Evolutionary conservation across 768 basidiomycete genomes (phyloP), one percentile per base, ranked within the genome.

Genomic region (Neoboletus subvelutipes): DNA sequence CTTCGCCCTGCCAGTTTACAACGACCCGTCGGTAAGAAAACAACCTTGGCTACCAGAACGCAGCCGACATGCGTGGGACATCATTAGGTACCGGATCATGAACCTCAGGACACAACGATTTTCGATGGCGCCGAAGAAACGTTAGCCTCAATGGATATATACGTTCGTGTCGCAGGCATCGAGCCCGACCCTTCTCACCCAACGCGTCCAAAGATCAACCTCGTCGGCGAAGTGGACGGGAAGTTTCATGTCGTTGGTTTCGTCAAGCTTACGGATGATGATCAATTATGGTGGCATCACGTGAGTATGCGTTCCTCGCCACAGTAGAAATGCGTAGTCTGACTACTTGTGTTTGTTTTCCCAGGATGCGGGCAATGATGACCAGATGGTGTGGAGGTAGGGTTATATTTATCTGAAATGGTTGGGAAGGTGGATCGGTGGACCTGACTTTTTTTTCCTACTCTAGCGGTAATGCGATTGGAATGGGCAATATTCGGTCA

Each of bases 211-310:
- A 73, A 75, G 29, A 79, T 89, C 40, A 71, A 80, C 39, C 83
- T 85, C 58, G 66, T 66, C 8, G 87, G 85, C 7, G 76, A 78
- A 54, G 76, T 85, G 64, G 71, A 75, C n/a, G 75, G 77, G 5
- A 70, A 73, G 6, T 78, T 80, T 26, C 76, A 75, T 3, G 77
- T 89, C 67, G 67, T 71, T 6, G 87, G 88, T 4, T 73, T 67
- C 26, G 80, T 87, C 17, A 74, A 76, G 60, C 76, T 88, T 67
- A 83, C 83, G 0, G 73, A 77, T 0, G 85, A 89, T 53, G 73
- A 79, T 50, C 77, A 84, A 45, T 69, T 87, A 10, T 78, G 80
- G 51, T 86, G 85, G 84, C 80, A 82, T 68, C 85, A 83, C 68
- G 87, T 88, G 66, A 64, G 85, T 55, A 33, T 15, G 1, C 3